Evolutionary conservation across 495 filamentous ascomycete species (phyloP).

Genomic region (Cairneyella variabilis): DNA sequence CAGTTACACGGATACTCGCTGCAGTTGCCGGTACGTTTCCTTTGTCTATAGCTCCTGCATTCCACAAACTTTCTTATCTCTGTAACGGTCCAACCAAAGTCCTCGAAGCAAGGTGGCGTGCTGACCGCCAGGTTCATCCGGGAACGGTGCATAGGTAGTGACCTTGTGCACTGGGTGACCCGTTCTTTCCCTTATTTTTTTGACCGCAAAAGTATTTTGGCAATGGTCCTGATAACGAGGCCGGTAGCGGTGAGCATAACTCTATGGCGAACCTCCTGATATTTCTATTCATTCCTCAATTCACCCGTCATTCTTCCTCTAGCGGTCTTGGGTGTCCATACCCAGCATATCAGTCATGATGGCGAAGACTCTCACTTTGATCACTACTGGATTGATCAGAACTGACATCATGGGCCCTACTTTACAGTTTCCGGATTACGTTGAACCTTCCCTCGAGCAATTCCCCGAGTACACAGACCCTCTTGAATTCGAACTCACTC

Average conservation of each 20-base stretch:
- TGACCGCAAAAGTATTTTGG: no score
- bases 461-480: conserved; percentile 16
- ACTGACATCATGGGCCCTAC: conserved; percentile 19
- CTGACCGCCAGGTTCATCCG: neutral
- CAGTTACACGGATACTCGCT: conserved; percentile 1
- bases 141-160: neutral
- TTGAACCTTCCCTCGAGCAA: neutral
- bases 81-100: conserved; percentile 16
- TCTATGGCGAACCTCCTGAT: neutral
- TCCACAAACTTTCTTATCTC: conserved; percentile 1
- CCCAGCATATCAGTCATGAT: conserved; percentile 6
- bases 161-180: no score
- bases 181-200: no score
- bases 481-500: neutral
- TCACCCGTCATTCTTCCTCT: neutral
- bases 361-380: conserved; percentile 16
- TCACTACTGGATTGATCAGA: conserved; percentile 22
- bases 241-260: neutral
- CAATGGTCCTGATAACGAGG: no score
- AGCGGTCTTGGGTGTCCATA: neutral
- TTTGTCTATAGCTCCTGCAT: neutral
- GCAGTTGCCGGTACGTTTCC: conserved; percentile 6
- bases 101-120: neutral
- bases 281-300: conserved; percentile 1
- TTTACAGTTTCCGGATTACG: conserved; percentile 17